Evolutionary conservation across 1,139 yeast species (phyloP).

Genomic region (Kluyveromyces marxianus): DNA sequence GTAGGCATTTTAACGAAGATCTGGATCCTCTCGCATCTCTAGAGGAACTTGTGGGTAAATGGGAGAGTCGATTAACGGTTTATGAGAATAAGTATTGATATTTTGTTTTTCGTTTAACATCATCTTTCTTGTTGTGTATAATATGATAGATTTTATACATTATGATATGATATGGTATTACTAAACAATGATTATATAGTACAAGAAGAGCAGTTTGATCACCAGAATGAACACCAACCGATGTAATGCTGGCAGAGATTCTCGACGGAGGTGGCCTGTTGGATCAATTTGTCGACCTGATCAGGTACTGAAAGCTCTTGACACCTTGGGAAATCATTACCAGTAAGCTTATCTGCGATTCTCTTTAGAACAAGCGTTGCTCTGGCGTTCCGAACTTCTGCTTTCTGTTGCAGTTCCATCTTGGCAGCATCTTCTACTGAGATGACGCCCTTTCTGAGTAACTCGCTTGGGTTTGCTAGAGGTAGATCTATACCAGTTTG

Average conservation of each 20-base stretch:
- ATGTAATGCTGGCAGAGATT: slow-evolving; percentile 93
- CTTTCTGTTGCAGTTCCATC: slow-evolving; percentile 65
- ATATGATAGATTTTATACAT: not conserved
- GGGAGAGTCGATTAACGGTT: slow-evolving; percentile 14
- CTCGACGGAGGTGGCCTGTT: slow-evolving; percentile 95
- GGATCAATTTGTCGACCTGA: slow-evolving; percentile 90
- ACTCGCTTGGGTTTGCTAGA: slow-evolving; percentile 56
- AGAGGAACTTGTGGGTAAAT: slow-evolving; percentile 16
- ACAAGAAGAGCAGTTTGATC: not conserved
- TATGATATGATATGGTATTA: not conserved
- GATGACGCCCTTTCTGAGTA: slow-evolving; percentile 65
- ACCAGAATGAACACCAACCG: slow-evolving; percentile 99
- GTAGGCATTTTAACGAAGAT: slow-evolving; percentile 20
- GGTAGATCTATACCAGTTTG: slow-evolving; percentile 65
- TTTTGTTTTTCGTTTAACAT: too few relatives aligned
- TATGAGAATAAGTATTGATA: slow-evolving; percentile 11
- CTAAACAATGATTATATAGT: too few relatives aligned
- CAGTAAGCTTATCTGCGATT: slow-evolving; percentile 86
- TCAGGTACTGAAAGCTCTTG: slow-evolving; percentile 71
- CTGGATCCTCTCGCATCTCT: slow-evolving; percentile 11
- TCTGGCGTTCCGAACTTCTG: slow-evolving; percentile 81
- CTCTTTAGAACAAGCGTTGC: slow-evolving; percentile 86
- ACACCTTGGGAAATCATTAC: slow-evolving; percentile 78
- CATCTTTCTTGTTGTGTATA: not conserved
- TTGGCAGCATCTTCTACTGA: slow-evolving; percentile 68